Evolutionary conservation across 768 basidiomycete species (phyloP).

Genomic region (Suillus ampliporus): DNA sequence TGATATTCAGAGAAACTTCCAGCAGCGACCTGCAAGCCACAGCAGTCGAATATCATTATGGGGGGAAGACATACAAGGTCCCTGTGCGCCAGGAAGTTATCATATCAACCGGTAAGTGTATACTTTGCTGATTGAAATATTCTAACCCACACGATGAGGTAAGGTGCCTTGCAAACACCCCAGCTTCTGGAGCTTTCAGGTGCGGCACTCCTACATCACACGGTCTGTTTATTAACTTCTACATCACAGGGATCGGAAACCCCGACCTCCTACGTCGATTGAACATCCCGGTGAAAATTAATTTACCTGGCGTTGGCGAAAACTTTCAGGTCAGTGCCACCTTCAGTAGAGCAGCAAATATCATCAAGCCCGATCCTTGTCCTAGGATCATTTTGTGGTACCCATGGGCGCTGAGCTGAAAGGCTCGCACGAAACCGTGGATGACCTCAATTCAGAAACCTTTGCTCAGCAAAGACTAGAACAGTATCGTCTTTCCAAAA

Average conservation of each 20-base stretch:
- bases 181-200: conserved; percentile 43
- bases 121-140: background rate
- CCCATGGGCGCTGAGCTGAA: conserved; percentile 22
- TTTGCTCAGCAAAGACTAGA: conserved; percentile 16
- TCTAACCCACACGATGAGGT: background rate
- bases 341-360: background rate
- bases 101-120: conserved; percentile 21
- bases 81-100: conserved; percentile 27
- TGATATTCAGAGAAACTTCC: conserved; percentile 19
- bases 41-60: conserved; percentile 28
- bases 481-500: conserved; percentile 18
- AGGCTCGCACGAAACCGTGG: conserved; percentile 15
- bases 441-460: conserved; percentile 18
- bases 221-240: background rate
- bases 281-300: conserved; percentile 33
- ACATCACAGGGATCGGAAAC: conserved; percentile 18
- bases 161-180: conserved; percentile 39
- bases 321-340: conserved; percentile 34
- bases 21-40: conserved; percentile 17
- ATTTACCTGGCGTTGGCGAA: conserved; percentile 43
- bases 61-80: conserved; percentile 22
- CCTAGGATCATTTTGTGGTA: conserved; percentile 21
- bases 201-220: background rate
- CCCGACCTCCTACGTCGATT: conserved; percentile 16
- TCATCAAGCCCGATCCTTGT: background rate